phyloP scores from a whole-genome alignment of 2,329 filamentous ascomycete species.

The Xylaria digitata region DNA sequence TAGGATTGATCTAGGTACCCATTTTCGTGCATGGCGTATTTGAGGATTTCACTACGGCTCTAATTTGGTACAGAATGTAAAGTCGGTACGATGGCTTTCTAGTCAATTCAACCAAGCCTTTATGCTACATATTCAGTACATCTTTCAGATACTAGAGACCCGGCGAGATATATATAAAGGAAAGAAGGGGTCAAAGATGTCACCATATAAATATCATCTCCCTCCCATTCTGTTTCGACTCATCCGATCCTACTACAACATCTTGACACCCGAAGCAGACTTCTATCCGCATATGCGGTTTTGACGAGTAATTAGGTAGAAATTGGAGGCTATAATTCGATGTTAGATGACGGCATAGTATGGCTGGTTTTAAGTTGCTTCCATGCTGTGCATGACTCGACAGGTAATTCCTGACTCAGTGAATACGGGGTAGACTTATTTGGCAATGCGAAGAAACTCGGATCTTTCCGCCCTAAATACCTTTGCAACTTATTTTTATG shows the following conservation, averaged over 20 bases:
- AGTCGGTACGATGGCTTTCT: background rate
- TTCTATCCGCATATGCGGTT: background rate
- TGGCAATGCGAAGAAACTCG: background rate
- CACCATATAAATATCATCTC: background rate
- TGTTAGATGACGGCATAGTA: slow-evolving; percentile 19
- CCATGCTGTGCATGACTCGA: slow-evolving; percentile 24
- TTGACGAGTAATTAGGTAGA: background rate
- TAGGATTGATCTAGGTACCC: background rate
- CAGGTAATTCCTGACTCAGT: slow-evolving; percentile 16
- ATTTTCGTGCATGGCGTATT: background rate
- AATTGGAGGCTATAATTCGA: background rate
- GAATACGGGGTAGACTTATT: background rate
- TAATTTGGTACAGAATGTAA: background rate
- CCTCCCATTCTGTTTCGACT: background rate
- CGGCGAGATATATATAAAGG: too few relatives aligned
- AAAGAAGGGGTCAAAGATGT: background rate
- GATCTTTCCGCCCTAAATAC: background rate
- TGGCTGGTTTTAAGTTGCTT: slow-evolving; percentile 12
- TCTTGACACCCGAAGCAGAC: background rate
- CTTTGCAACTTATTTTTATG: background rate
- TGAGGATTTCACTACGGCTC: background rate
- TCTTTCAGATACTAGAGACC: background rate
- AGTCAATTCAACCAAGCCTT: background rate
- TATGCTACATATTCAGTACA: background rate
- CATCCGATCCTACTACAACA: background rate